phyloP scores from a whole-genome alignment of 2,329 filamentous ascomycete species.

The Aspergillus tamarii region DNA sequence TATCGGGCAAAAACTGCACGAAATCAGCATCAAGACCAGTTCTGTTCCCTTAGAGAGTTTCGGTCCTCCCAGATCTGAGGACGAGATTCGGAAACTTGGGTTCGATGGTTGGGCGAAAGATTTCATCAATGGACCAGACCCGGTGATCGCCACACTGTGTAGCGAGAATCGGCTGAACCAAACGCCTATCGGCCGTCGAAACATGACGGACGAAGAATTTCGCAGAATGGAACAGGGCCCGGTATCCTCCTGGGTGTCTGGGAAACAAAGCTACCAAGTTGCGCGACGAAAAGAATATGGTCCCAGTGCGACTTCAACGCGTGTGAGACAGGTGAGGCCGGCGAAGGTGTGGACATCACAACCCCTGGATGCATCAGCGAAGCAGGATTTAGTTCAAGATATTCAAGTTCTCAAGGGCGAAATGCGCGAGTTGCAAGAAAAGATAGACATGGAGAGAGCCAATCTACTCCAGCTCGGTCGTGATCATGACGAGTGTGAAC shows the following conservation, averaged over 20 bases:
- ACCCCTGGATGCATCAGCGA: constrained; percentile 65
- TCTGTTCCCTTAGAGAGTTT: constrained; percentile 59
- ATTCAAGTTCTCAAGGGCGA: constrained; percentile 48
- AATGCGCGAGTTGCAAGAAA: constrained; percentile 38
- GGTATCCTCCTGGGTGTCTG: constrained; percentile 72
- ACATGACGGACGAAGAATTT: constrained; percentile 70
- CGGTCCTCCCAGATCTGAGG: constrained; percentile 55
- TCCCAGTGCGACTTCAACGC: constrained; percentile 69
- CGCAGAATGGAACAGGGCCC: constrained; percentile 62
- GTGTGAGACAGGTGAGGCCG: constrained; percentile 61
- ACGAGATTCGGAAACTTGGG: constrained; percentile 62
- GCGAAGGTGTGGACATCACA: constrained; percentile 77
- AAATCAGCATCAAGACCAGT: constrained; percentile 71
- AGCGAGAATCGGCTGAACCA: constrained; percentile 69
- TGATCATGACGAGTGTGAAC: constrained; percentile 27
- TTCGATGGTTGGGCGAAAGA: constrained; percentile 82
- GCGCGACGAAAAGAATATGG: constrained; percentile 80
- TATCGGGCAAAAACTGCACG: constrained; percentile 65
- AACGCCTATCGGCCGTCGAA: constrained; percentile 65
- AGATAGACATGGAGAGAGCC: constrained; percentile 34
- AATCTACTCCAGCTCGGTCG: constrained; percentile 26
- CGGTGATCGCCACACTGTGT: constrained; percentile 87
- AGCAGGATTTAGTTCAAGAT: constrained; percentile 61
- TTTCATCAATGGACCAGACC: constrained; percentile 75
- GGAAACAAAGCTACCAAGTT: constrained; percentile 65